Evolutionary conservation across 805 yeast species (phyloP), one percentile per base, ranked within the genome.

Genomic region (Myxozyma neglecta): DNA sequence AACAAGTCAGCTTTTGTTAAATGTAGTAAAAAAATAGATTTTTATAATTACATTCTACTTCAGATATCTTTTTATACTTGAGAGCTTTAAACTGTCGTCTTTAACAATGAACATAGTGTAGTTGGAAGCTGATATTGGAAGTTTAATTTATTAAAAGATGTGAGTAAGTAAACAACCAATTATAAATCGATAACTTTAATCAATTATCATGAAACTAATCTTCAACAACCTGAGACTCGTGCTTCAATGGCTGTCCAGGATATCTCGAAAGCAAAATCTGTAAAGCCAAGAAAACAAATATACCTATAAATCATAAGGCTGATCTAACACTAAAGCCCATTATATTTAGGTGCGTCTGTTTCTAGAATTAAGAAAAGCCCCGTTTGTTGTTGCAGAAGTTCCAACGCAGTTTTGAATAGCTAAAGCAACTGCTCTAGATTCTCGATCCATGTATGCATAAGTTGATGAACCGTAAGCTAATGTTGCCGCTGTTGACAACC

Each of bases 381-480:
- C 59, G 46, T 52, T 44, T 20, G 57, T 57, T 1, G 65, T 57
- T 3, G 61, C 58, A 1, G 56, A 47, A 6, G 62, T 61, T 44
- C 65, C 65, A n/a, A 61, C 32, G 6, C 62, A 52, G 52, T 61
- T 61, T 44, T 59, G 37, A 13, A 43, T 36, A 3, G 65, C 65
- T 16, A 61, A 56, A n/a, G 60, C 56, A n/a, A 61, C 56, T 6
- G 52, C 64, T n/a, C 65, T 54, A 11, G 65, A 56, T 53, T 60
- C 64, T n/a, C 61, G 57, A 13, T 60, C 64, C 60, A 60, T 37
- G 45, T 37, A 51, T 1, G 56, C 51, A 32, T 49, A 49, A 16
- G 64, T 49, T 14, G 64, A 56, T 10, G 64, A 60, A 13, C 57
- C 60, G 43, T 49, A 60, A 6, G 63, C 63, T 1, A 60, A 53